Conservation (phyloP, 2,329 filamentous ascomycete genomes). For the Neonectria sp. region DNA sequence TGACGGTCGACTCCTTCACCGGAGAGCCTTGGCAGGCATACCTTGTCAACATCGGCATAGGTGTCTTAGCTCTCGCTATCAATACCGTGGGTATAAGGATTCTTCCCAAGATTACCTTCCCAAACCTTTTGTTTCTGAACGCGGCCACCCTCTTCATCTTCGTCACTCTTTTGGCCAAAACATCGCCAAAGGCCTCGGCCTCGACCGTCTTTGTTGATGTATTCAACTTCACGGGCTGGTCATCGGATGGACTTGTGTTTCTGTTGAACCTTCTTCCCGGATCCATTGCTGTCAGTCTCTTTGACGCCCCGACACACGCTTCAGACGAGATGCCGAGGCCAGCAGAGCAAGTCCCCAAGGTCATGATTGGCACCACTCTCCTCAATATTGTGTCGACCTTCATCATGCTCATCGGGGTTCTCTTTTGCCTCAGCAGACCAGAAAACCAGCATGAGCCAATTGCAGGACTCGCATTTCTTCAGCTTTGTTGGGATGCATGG, state of each 20-base stretch:
- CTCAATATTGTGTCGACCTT: background rate
- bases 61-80: no score
- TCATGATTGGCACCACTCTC: background rate
- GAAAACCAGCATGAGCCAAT: background rate
- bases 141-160: no score
- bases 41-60: background rate
- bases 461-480: background rate
- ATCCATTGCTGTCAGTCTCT: background rate
- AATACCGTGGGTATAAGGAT: no score
- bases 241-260: constrained; percentile 1
- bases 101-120: no score
- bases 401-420: background rate
- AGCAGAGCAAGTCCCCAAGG: background rate
- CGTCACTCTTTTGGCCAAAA: constrained; percentile 2
- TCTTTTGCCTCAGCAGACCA: no score
- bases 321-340: constrained; percentile 14
- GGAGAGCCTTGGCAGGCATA: background rate
- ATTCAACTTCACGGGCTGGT: constrained; percentile 15
- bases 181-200: background rate
- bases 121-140: no score
- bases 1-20: background rate
- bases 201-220: constrained; percentile 7
- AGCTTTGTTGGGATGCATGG: constrained; percentile 9
- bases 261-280: constrained; percentile 12
- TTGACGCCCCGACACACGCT: constrained; percentile 7